Percentiles rank a stretch among this genome's conserved stretches.
phyloP scores from a whole-genome alignment of 2,329 filamentous ascomycete species.

The Alternaria postmessia region DNA sequence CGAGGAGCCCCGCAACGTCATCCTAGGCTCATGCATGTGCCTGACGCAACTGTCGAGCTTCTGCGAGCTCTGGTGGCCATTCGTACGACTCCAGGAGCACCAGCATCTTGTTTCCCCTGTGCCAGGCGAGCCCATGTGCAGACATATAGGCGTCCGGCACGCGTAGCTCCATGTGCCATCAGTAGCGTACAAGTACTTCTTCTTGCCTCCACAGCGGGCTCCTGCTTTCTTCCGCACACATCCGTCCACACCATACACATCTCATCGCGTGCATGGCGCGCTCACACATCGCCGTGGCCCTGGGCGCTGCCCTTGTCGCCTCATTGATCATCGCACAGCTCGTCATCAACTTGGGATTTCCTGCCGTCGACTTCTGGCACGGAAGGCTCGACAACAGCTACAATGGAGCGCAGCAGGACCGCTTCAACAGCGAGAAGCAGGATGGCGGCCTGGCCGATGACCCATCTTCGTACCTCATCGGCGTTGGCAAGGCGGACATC shows the following conservation, averaged over 20 bases:
- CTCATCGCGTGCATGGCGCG: constrained; percentile 48
- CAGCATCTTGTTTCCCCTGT: background rate
- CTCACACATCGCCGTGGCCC: constrained; percentile 49
- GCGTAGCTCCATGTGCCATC: constrained; percentile 5
- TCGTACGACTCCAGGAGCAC: too few relatives aligned
- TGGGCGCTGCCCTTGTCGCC: constrained; percentile 46
- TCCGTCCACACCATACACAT: constrained; percentile 25
- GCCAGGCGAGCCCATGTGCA: background rate
- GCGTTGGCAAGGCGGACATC: constrained; percentile 76
- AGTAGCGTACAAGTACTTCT: constrained; percentile 12
- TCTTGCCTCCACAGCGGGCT: constrained; percentile 8
- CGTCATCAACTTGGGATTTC: constrained; percentile 45
- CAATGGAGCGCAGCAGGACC: constrained; percentile 33
- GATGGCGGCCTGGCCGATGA: constrained; percentile 40
- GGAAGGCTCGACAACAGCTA: constrained; percentile 34
- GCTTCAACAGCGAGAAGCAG: constrained; percentile 41
- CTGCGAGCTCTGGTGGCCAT: background rate
- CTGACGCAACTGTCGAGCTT: background rate
- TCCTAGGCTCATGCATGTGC: constrained; percentile 11
- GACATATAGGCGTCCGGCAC: background rate
- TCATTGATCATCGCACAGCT: constrained; percentile 48
- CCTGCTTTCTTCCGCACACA: constrained; percentile 17
- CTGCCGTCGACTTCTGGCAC: constrained; percentile 50
- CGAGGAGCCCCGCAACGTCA: constrained; percentile 24
- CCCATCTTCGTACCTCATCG: constrained; percentile 66